A percentile compares a stretch with the other conserved stretches of the same genome.
Evolutionary conservation across 345 rosid species (phyloP).

Genomic region (Cardamine chenopodiifolia): DNA sequence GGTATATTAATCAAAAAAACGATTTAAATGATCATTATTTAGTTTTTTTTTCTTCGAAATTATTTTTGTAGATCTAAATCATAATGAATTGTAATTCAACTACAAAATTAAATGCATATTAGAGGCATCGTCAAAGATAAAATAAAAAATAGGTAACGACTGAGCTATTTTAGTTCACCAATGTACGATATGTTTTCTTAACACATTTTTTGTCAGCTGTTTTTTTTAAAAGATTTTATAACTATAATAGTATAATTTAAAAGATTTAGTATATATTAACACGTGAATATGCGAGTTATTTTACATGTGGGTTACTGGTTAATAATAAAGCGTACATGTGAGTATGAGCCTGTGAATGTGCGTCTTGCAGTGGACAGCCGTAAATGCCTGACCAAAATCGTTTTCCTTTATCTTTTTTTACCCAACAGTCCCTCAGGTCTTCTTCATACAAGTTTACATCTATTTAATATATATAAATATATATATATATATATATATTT

Average conservation of each 20-base stretch:
- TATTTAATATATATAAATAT: background rate
- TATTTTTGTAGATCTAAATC: background rate
- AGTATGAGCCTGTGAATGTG: conserved; percentile 42
- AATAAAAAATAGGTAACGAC: background rate
- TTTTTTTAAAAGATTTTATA: background rate
- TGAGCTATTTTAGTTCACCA: background rate
- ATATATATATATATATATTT: background rate
- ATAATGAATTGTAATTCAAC: background rate
- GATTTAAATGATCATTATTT: background rate
- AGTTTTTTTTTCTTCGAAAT: background rate
- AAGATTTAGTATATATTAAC: background rate
- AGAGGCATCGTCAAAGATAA: background rate
- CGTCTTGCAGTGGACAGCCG: conserved; percentile 33
- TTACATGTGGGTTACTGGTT: conserved; percentile 32
- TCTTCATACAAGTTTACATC: conserved; percentile 2
- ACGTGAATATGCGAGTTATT: conserved; percentile 19
- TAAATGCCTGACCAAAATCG: conserved; percentile 41
- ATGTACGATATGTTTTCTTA: background rate
- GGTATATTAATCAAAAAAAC: no score
- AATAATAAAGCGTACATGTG: conserved; percentile 35
- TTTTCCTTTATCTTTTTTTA: conserved; percentile 9
- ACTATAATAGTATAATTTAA: background rate
- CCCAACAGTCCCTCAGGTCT: conserved; percentile 20
- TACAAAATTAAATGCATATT: background rate
- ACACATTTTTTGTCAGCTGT: background rate